Evolutionary conservation across 345 rosid genomes (phyloP).

Genomic region (Crucihimalaya himalaica): DNA sequence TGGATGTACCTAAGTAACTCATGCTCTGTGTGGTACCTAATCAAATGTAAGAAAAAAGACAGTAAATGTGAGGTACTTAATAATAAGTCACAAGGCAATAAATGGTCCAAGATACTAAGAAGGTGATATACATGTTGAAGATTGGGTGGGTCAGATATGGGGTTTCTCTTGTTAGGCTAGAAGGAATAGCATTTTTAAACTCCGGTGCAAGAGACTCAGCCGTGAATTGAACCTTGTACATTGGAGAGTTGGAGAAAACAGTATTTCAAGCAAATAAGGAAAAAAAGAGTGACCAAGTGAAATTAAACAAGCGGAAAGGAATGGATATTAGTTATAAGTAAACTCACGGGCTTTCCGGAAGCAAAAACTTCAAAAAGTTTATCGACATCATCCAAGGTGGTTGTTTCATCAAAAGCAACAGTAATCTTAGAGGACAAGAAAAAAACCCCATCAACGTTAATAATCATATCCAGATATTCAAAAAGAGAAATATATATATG

Average conservation of each 20-base stretch:
- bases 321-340: background rate
- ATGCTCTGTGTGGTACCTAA: conserved; percentile 90
- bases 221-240: conserved; percentile 69
- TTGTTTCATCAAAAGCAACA: conserved; percentile 91
- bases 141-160: conserved; percentile 75
- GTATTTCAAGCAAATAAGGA: background rate
- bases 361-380: conserved; percentile 76
- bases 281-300: background rate
- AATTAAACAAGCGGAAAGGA: background rate
- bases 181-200: conserved; percentile 70
- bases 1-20: conserved; percentile 87
- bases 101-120: conserved; percentile 20
- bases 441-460: conserved; percentile 32
- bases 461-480: background rate
- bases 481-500: background rate
- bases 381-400: conserved; percentile 91
- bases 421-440: conserved; percentile 50
- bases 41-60: conserved; percentile 8
- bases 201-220: conserved; percentile 87
- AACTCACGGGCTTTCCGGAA: conserved; percentile 73
- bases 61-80: conserved; percentile 32
- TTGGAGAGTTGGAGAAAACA: background rate
- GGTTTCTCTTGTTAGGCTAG: conserved; percentile 66
- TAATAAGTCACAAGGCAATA: conserved; percentile 7
- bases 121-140: conserved; percentile 72